phyloP scores from a whole-genome alignment of 495 filamentous ascomycete species.

The Talaromyces ruber region DNA sequence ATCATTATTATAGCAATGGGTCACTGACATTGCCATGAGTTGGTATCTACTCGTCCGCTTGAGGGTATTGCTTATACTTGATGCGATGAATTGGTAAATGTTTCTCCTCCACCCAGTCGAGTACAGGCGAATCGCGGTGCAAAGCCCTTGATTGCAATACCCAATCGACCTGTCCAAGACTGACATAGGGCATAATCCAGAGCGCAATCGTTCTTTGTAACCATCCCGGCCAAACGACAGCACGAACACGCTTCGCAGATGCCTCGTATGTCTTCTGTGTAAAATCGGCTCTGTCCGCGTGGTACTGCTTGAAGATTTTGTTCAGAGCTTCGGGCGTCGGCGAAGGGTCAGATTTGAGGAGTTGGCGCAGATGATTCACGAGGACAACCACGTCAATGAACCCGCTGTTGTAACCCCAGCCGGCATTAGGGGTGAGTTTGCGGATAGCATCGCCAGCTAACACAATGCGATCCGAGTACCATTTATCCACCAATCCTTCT shows the following conservation, averaged over 20 bases:
- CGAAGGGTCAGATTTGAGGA: background rate
- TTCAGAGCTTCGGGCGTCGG: background rate
- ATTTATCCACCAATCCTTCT: constrained; percentile 25
- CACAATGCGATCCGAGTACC: constrained; percentile 22
- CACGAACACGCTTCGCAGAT: background rate
- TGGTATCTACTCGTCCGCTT: background rate
- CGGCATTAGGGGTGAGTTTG: constrained; percentile 21
- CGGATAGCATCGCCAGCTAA: constrained; percentile 31
- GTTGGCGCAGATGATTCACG: constrained; percentile 9
- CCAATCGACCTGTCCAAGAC: background rate
- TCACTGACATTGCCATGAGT: background rate
- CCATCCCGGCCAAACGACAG: background rate
- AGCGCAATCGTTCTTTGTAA: background rate
- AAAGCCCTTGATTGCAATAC: background rate
- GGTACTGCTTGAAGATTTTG: background rate
- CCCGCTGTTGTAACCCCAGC: constrained; percentile 22
- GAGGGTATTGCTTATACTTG: constrained; percentile 1
- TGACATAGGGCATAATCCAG: background rate
- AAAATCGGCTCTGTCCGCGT: background rate
- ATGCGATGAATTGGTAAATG: background rate
- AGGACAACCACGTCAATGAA: constrained; percentile 23
- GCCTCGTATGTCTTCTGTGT: constrained; percentile 1
- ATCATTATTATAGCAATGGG: background rate
- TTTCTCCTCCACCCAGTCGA: background rate
- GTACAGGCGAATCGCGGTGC: background rate